Conservation (phyloP, 345 rosid species). For the Gossypium ekmanianum region DNA sequence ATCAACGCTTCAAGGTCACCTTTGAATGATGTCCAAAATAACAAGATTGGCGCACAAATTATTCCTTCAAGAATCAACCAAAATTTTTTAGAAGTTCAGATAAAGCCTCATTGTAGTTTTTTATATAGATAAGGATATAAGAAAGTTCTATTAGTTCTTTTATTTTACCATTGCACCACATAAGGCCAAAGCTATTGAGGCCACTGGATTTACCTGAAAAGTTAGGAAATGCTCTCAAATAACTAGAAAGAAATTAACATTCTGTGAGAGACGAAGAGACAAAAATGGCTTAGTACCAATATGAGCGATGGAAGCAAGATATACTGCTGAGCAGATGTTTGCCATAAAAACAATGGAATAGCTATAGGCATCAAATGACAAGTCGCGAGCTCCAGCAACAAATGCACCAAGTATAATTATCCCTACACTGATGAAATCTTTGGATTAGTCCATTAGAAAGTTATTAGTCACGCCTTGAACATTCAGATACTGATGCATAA, state of each 20-base stretch:
- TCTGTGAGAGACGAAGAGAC: not conserved
- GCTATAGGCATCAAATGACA: constrained; percentile 69
- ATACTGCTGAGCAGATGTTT: constrained; percentile 63
- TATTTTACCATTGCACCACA: constrained; percentile 65
- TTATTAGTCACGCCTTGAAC: constrained; percentile 9
- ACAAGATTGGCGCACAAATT: constrained; percentile 45
- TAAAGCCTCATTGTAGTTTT: not conserved
- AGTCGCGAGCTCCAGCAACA: constrained; percentile 70
- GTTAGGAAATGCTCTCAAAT: not conserved
- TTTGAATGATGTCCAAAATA: constrained; percentile 52
- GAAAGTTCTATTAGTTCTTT: not conserved
- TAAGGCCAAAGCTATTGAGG: constrained; percentile 63
- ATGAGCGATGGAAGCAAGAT: constrained; percentile 65
- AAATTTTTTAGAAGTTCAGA: constrained; percentile 2
- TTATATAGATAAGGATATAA: not conserved
- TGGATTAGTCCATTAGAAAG: constrained; percentile 29
- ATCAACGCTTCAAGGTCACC: constrained; percentile 51
- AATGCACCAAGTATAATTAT: constrained; percentile 57
- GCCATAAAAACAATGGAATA: constrained; percentile 66
- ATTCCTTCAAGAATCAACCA: constrained; percentile 34
- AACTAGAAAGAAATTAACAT: not conserved
- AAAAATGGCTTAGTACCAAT: constrained; percentile 34
- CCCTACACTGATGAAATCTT: constrained; percentile 61
- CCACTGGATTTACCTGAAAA: constrained; percentile 57
- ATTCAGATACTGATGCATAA: not conserved